phyloP scores from a whole-genome alignment of 2,329 filamentous ascomycete genomes.

The Diaporthe citrichinensis region DNA sequence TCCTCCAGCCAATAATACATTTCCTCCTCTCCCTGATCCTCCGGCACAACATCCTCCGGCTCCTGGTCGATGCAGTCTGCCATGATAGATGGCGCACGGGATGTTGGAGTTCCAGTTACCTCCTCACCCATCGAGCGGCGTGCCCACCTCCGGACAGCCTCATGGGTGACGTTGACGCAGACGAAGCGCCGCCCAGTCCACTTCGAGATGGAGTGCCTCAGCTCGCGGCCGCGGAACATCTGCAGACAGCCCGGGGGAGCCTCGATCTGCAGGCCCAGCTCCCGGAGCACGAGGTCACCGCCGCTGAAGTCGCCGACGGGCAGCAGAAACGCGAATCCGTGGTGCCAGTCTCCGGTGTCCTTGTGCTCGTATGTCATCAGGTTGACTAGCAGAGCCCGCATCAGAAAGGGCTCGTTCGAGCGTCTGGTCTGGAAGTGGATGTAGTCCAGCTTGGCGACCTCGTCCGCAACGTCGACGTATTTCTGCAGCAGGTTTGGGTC shows the following conservation, averaged over 20 bases:
- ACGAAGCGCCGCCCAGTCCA: slow-evolving; percentile 13
- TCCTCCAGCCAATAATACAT: neutral
- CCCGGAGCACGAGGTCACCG: slow-evolving; percentile 7
- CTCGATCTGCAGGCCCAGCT: slow-evolving; percentile 11
- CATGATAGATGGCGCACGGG: neutral
- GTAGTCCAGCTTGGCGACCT: neutral
- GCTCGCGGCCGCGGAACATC: slow-evolving; percentile 7
- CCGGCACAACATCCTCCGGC: slow-evolving; percentile 9
- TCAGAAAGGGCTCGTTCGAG: neutral
- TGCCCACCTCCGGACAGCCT: slow-evolving; percentile 6
- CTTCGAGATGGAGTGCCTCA: neutral
- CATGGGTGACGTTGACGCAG: slow-evolving; percentile 18
- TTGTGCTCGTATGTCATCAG: slow-evolving; percentile 15
- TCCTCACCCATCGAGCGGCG: neutral
- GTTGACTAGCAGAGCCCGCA: slow-evolving; percentile 15
- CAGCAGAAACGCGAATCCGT: neutral
- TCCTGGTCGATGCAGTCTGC: slow-evolving; percentile 11
- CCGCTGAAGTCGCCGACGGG: slow-evolving; percentile 6
- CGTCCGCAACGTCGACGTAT: neutral
- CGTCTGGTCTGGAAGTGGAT: neutral
- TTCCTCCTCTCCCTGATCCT: neutral
- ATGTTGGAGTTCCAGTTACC: neutral
- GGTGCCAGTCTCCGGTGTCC: slow-evolving; percentile 15
- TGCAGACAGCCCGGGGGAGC: neutral
- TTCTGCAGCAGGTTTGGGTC: neutral